Conservation (phyloP, 768 basidiomycete genomes). For the Podaxis sp. region DNA sequence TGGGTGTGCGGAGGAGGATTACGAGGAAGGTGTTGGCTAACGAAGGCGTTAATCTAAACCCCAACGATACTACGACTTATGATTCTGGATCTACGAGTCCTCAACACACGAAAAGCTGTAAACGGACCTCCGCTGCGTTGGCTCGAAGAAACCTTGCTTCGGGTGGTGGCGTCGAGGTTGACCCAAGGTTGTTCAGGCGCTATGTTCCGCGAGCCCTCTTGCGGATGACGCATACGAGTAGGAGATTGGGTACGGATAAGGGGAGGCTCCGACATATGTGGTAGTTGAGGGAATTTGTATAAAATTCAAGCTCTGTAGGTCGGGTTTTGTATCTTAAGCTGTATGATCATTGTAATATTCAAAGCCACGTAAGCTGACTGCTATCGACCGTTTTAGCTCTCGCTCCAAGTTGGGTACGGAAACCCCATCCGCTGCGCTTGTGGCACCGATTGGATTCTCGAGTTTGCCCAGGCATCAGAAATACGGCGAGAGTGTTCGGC, state of each 20-base stretch:
- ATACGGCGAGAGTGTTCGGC: too few relatives aligned
- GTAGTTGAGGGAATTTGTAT: neutral
- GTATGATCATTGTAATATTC: too few relatives aligned
- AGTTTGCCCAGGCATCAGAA: too few relatives aligned
- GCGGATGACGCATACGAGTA: conserved; percentile 5
- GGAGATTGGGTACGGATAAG: neutral
- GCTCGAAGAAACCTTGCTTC: neutral
- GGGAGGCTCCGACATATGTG: conserved; percentile 10
- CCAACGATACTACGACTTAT: neutral
- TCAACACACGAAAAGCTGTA: neutral
- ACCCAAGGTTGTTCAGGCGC: conserved; percentile 7
- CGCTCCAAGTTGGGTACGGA: too few relatives aligned
- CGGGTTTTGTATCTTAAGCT: too few relatives aligned
- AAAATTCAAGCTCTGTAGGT: too few relatives aligned
- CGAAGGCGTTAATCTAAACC: neutral
- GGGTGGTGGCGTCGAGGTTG: neutral
- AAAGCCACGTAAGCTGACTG: too few relatives aligned
- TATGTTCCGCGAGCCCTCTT: conserved; percentile 6
- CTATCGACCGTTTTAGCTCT: too few relatives aligned
- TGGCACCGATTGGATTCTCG: too few relatives aligned
- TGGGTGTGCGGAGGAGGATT: neutral
- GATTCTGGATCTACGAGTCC: neutral
- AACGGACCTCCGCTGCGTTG: neutral
- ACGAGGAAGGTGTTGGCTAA: neutral
- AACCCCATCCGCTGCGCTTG: too few relatives aligned